Percentiles rank a stretch among this genome's conserved stretches.
Conservation (phyloP, 2,329 filamentous ascomycete species). For the Hypoxylon rubiginosum region DNA sequence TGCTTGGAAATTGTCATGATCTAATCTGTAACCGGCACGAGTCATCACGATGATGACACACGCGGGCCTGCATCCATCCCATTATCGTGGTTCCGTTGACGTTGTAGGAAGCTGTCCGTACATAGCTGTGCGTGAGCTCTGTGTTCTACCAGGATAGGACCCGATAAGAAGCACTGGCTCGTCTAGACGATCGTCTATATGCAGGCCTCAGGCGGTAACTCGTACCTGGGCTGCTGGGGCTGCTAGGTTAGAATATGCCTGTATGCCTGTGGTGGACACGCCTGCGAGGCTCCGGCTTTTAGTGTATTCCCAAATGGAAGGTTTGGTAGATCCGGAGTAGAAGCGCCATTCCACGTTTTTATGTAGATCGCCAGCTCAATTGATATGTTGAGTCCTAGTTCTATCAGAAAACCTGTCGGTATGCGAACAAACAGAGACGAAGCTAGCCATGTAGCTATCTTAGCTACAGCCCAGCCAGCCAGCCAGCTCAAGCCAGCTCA, state of each 20-base stretch:
- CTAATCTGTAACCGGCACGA: constrained; percentile 19
- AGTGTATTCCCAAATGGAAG: constrained; percentile 31
- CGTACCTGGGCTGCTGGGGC: constrained; percentile 23
- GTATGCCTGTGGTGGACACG: constrained; percentile 16
- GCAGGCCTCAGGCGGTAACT: constrained; percentile 30
- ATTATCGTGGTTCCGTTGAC: background rate
- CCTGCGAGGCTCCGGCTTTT: constrained; percentile 29
- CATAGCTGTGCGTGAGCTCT: constrained; percentile 12
- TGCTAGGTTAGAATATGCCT: constrained; percentile 1
- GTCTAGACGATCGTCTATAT: constrained; percentile 24
- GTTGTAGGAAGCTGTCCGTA: constrained; percentile 5
- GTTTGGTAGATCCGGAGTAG: constrained; percentile 35
- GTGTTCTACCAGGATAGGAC: constrained; percentile 7
- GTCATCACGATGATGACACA: constrained; percentile 33
- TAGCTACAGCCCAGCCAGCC: background rate
- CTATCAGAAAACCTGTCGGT: background rate
- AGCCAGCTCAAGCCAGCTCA: background rate
- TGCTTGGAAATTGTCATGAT: constrained; percentile 36
- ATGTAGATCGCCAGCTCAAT: constrained; percentile 13
- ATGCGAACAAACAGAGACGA: background rate
- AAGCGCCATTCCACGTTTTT: constrained; percentile 10
- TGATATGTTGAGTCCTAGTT: background rate
- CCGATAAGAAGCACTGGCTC: constrained; percentile 16
- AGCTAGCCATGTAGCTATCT: background rate
- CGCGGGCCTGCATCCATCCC: constrained; percentile 1